These are phyloP conservation scores for Hypoxylon sp. DNA, from an alignment of 2,329 filamentous ascomycete species.

Conservation along the genomic window DNA sequence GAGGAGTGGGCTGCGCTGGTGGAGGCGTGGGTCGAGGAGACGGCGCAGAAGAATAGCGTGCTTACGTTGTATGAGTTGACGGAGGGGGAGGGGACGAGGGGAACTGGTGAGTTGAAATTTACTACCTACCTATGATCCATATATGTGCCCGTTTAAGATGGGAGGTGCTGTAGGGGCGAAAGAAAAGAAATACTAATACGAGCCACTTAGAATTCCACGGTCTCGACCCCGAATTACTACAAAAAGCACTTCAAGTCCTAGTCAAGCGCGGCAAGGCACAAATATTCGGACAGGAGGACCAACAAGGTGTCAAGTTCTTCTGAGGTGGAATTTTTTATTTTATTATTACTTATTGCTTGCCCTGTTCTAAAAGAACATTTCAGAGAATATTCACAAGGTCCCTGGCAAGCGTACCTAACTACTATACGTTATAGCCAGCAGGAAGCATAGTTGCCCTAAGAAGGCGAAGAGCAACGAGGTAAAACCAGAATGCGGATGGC, in stretches of 20 bases:
- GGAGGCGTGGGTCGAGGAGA: constrained; percentile 86
- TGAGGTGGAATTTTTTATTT: constrained; percentile 61
- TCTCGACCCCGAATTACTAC: constrained; percentile 87
- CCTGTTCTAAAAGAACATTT: constrained; percentile 4
- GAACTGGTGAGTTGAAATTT: constrained; percentile 68
- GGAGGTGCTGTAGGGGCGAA: neutral
- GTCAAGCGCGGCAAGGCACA: constrained; percentile 94
- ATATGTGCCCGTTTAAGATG: neutral
- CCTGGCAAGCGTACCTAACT: neutral
- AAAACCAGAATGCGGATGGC: constrained; percentile 14
- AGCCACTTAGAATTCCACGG: constrained; percentile 79
- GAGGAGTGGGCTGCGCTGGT: constrained; percentile 91
- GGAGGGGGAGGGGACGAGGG: constrained; percentile 84
- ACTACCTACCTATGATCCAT: neutral
- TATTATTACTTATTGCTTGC: neutral
- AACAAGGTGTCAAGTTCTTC: constrained; percentile 96
- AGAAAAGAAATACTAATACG: constrained; percentile 24
- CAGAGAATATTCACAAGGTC: constrained; percentile 20
- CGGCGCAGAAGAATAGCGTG: constrained; percentile 89
- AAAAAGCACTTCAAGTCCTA: constrained; percentile 82
- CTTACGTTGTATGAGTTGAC: constrained; percentile 93
- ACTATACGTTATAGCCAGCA: constrained; percentile 1
- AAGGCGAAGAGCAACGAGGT: neutral
- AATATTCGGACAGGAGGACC: constrained; percentile 90
- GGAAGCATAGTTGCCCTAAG: neutral